These are phyloP conservation scores for Fagus crenata DNA, from an alignment of 306 rosid genomes.

Conservation along the genomic window DNA sequence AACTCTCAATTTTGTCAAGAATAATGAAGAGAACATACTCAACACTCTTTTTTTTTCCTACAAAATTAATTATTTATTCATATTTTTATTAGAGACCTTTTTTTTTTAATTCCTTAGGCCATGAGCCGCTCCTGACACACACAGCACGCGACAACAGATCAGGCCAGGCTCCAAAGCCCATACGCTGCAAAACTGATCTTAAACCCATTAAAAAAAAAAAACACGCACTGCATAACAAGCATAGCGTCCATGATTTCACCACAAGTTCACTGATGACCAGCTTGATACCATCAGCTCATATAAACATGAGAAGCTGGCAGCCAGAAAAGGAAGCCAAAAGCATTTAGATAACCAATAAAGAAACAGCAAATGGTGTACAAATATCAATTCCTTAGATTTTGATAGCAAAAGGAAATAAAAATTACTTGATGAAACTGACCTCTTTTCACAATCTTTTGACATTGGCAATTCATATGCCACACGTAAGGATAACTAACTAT, in stretches of 20 bases:
- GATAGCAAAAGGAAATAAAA: background rate
- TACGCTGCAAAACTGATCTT: background rate
- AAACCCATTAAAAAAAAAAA: background rate
- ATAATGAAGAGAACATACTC: too few relatives aligned
- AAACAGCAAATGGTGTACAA: background rate
- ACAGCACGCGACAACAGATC: background rate
- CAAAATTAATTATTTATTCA: too few relatives aligned
- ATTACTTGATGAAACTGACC: background rate
- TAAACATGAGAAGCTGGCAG: background rate
- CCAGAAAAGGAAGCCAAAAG: background rate
- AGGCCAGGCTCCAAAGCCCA: background rate
- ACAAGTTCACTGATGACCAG: background rate
- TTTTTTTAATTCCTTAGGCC: too few relatives aligned
- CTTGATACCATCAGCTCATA: background rate
- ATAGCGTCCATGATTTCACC: background rate
- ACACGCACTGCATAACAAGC: background rate
- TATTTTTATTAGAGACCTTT: too few relatives aligned
- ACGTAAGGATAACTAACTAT: background rate
- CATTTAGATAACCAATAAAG: background rate
- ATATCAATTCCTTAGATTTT: background rate
- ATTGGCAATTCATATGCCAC: background rate
- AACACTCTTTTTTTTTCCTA: too few relatives aligned
- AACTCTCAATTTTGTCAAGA: too few relatives aligned
- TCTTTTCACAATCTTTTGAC: conserved; percentile 2
- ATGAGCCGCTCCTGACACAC: background rate